Evolutionary conservation across 345 rosid species (phyloP).

Genomic region (Camelina sativa): DNA sequence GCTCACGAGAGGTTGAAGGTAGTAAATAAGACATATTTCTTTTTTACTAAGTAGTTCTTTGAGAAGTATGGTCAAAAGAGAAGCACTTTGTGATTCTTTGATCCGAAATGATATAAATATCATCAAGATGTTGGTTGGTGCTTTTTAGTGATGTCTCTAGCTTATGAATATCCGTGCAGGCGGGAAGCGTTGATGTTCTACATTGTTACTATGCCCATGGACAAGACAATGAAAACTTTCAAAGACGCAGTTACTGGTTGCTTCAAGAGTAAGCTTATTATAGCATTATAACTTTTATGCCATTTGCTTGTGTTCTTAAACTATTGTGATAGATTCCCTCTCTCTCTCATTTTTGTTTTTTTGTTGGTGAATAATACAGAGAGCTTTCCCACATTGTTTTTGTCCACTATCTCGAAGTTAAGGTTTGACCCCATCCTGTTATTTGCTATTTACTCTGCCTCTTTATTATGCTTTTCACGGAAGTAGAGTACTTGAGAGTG

Average conservation of each 20-base stretch:
- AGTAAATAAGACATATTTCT: conserved; percentile 19
- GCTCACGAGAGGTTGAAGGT: conserved; percentile 98
- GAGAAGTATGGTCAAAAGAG: background rate
- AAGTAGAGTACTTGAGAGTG: conserved; percentile 18
- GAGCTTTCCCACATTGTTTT: conserved; percentile 82
- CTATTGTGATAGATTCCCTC: conserved; percentile 3
- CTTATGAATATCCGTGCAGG: conserved; percentile 52
- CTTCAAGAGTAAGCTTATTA: conserved; percentile 87
- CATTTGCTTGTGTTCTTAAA: conserved; percentile 17
- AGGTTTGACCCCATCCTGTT: conserved; percentile 53
- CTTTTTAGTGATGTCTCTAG: conserved; percentile 7
- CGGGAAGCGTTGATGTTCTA: conserved; percentile 87
- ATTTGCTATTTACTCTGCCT: background rate
- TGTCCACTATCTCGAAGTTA: conserved; percentile 91
- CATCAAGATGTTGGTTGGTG: conserved; percentile 12
- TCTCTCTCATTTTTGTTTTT: conserved; percentile 20
- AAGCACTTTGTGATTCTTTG: background rate
- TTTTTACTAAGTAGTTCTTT: background rate
- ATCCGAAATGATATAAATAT: background rate
- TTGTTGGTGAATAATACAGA: conserved; percentile 55
- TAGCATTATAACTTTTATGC: background rate
- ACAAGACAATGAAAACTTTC: conserved; percentile 83
- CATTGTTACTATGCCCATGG: conserved; percentile 99
- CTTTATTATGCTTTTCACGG: background rate
- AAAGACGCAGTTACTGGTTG: conserved; percentile 97